Base-by-base conservation (phyloP, 2,329 filamentous ascomycete genomes). In the Botrytis sinoallii region DNA sequence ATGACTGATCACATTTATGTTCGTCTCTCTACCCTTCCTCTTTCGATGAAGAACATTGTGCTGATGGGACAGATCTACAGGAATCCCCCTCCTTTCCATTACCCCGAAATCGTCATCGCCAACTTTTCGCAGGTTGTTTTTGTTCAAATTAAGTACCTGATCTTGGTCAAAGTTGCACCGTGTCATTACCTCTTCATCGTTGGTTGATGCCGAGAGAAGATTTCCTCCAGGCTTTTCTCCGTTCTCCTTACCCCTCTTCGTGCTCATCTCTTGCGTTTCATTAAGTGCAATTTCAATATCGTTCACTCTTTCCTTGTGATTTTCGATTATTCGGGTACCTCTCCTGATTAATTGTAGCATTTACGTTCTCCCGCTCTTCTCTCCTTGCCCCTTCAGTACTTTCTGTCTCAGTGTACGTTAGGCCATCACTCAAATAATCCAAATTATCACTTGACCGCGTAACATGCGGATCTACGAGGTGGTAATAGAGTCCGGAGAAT, bases 191-290 rank as follows among this genome's bases (percentile, higher is more conserved):
- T 61, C 32, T 25, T 25, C 59, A 61, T 61, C 12, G 12, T 40
- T 38, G 10, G 18, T 61, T 3, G 32, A 40, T 25, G 25, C 8
- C 22, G 35, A 61, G 25, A 40, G 59, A 16, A 22, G 4, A 16
- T n/a, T 35, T 3, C 22, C 20, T 1, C 22, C 71, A 60, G 20
- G 38, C 35, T 44, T 73, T 60, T 18, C 38, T 65, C 16, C 59
- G 57, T 42, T 65, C 70, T 40, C 59, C 48, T 29, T 65, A 64
- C 48, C 38, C 35, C 22, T 64, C n/a, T 67, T 67, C 73, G 18
- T 38, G 25, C 35, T 38, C 32, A 38, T 61, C 35, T 20, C 22
- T 40, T 38, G 32, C 59, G 59, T 32, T 38, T 38, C 20, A 38
- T 35, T 22, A 61, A 25, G 60, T 42, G 35, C 25, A 12, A 40